These are phyloP conservation scores for Corymbia calophylla DNA, from an alignment of 441 rosid genomes.

Conservation along the genomic window DNA sequence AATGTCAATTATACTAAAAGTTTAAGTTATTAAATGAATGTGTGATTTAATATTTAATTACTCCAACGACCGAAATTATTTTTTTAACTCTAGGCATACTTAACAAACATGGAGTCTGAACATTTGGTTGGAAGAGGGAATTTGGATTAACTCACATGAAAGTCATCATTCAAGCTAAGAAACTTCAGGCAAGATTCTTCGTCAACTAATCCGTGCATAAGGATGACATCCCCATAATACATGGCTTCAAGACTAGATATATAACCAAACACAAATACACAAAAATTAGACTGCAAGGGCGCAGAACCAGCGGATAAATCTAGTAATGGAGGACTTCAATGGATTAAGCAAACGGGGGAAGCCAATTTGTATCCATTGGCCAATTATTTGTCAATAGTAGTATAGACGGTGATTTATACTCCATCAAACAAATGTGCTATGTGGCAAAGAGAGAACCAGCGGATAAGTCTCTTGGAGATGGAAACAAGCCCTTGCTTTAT, in stretches of 20 bases:
- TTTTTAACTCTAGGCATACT: background rate
- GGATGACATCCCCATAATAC: background rate
- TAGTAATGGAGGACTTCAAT: background rate
- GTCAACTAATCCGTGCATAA: background rate
- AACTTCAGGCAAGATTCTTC: background rate
- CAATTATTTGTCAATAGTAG: background rate
- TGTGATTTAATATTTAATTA: no score
- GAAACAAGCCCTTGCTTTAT: background rate
- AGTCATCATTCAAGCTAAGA: background rate
- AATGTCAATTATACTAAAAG: fast-evolving
- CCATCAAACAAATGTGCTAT: background rate
- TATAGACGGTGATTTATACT: background rate
- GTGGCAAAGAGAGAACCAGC: background rate
- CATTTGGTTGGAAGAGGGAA: background rate
- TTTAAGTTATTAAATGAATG: fast-evolving
- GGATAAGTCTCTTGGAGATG: background rate
- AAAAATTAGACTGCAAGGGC: background rate
- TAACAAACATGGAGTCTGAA: background rate
- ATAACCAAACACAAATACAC: background rate
- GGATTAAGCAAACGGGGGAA: background rate
- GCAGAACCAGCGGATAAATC: background rate
- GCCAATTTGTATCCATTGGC: background rate
- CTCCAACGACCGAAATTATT: background rate
- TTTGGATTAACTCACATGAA: background rate
- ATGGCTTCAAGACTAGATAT: background rate